These are phyloP conservation scores for Puya raimondii DNA, from an alignment of 176 grass and related monocot genomes.

Conservation along the genomic window DNA sequence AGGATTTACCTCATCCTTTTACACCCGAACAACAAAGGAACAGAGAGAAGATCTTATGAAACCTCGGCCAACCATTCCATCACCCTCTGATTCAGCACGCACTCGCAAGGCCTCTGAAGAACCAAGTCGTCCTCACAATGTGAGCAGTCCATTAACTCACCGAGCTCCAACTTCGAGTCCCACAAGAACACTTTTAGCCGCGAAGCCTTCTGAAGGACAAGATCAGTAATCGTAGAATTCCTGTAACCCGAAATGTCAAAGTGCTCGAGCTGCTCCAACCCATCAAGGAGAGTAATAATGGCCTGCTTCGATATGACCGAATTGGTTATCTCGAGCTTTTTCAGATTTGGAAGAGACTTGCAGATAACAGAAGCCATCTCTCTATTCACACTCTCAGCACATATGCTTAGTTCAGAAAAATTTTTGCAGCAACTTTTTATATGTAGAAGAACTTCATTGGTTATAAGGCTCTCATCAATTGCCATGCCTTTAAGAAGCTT, in stretches of 20 bases:
- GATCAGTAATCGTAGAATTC: conserved; percentile 38
- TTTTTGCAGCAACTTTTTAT: conserved; percentile 31
- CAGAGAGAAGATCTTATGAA: conserved; percentile 2
- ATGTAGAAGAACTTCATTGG: conserved; percentile 33
- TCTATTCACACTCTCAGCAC: conserved; percentile 38
- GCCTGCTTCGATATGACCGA: conserved; percentile 27
- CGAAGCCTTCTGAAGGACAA: conserved; percentile 39
- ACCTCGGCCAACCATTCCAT: conserved; percentile 53
- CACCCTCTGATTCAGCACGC: conserved; percentile 38
- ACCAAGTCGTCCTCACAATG: conserved; percentile 29
- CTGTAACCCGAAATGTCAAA: conserved; percentile 64
- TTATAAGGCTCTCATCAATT: conserved; percentile 44
- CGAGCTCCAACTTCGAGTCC: conserved; percentile 53
- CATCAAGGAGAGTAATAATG: conserved; percentile 45
- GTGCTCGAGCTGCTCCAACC: conserved; percentile 47
- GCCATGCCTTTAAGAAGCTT: conserved; percentile 53
- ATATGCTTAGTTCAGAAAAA: conserved; percentile 42
- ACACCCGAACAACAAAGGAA: no score
- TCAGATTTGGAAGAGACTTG: conserved; percentile 35
- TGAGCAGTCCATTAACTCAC: conserved; percentile 51
- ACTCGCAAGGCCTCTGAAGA: conserved; percentile 26
- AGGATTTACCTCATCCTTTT: no score
- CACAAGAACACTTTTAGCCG: conserved; percentile 48
- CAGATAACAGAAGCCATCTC: conserved; percentile 49
- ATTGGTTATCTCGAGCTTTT: conserved; percentile 57